Conservation (phyloP, 768 basidiomycete species). For the Saitozyma podzolica region DNA sequence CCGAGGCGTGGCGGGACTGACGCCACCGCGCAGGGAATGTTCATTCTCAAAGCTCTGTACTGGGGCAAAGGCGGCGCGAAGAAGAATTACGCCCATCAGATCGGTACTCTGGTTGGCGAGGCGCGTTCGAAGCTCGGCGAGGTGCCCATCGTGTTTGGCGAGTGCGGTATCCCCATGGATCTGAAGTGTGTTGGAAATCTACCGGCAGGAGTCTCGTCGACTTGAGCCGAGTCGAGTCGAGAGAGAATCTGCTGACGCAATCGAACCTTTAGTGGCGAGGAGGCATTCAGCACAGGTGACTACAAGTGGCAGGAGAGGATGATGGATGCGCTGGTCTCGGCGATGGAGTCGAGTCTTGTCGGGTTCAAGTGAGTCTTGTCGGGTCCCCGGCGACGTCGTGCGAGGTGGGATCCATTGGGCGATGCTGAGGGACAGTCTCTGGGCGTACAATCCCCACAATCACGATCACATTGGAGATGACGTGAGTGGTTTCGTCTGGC, state of each 20-base stretch:
- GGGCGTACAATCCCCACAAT: constrained; percentile 93
- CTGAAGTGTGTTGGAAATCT: constrained; percentile 68
- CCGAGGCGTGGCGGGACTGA: not conserved
- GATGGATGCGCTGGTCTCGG: constrained; percentile 90
- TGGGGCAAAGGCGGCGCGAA: constrained; percentile 81
- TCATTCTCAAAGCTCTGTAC: constrained; percentile 74
- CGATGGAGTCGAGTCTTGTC: constrained; percentile 70
- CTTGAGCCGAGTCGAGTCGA: not conserved
- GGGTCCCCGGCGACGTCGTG: constrained; percentile 1
- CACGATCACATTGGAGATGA: constrained; percentile 71
- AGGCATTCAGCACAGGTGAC: constrained; percentile 70
- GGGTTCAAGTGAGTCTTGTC: constrained; percentile 74
- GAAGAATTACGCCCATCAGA: constrained; percentile 79
- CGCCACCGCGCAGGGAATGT: constrained; percentile 68
- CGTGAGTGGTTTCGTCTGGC: constrained; percentile 20
- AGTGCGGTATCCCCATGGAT: constrained; percentile 95
- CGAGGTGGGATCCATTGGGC: too few species aligned
- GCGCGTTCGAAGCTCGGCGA: constrained; percentile 73
- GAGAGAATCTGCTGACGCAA: not conserved
- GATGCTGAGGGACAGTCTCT: constrained; percentile 60
- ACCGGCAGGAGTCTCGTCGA: not conserved
- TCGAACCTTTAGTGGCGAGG: constrained; percentile 59
- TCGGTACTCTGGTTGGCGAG: constrained; percentile 71
- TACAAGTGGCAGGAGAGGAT: constrained; percentile 72
- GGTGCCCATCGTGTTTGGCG: constrained; percentile 80